Base-by-base conservation (phyloP, 306 rosid genomes). In the Erythrophleum fordii region DNA sequence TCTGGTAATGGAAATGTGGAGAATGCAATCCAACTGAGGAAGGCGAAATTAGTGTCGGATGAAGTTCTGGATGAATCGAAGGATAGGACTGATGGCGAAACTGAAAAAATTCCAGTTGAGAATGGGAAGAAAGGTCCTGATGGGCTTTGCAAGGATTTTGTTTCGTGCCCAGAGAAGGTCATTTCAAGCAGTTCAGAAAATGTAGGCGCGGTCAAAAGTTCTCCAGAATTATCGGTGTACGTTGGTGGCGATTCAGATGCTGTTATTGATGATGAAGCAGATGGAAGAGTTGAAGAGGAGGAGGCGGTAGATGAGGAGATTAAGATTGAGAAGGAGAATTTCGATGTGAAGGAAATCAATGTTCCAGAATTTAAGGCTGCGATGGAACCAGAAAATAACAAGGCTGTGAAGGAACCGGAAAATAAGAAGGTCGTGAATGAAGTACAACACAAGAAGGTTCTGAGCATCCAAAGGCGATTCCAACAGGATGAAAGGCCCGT, bases 131-230 rank as follows among this genome's bases (percentile, higher is more conserved):
- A 17, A 76, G 81, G 74, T 70, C 71, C 42, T 61, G 87, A 87
- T 76, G 88, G 88, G 66, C 74, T 77, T 68, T 86, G 88, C 72
- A 80, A 80, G 84, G 91, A 89, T 75, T 86, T 87, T 13, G 91
- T 77, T 48, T 91, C 85, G 65, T 92, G 89, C 45, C 73, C 77
- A 82, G 92, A 91, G 22, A 86, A 85, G 76, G 73, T 37, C 41
- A 80, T 88, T 69, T 80, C 86, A 29, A 75, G 80, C 79, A n/a
- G 74, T 75, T 64, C 56, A 65, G 65, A 83, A 69, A 73, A 77
- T 72, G 72, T 42, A 45, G 64, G 62, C 8, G 48, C 53, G 46
- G 56, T 73, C 78, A 73, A 81, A 58, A 82, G 77, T 48, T 73
- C 73, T 67, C 79, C 88, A 18, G 46, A 85, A 7, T 46, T 41